These are phyloP conservation scores for Corylus americana DNA, from an alignment of 306 rosid genomes.

Conservation along the genomic window DNA sequence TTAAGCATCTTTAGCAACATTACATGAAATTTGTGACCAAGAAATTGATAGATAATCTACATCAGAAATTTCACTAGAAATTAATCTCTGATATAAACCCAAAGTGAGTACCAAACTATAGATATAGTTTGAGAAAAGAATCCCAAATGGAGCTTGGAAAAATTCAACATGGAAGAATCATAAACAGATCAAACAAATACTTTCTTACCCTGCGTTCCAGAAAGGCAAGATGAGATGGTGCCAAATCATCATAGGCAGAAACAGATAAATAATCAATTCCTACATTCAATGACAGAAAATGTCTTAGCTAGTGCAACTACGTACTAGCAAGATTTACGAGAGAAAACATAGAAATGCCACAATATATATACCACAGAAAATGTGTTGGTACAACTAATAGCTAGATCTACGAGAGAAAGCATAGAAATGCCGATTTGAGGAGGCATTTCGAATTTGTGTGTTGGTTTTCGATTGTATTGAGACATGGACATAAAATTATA, in stretches of 20 bases:
- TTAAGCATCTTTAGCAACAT: constrained; percentile 4
- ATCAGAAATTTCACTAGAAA: no score
- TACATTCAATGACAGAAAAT: constrained; percentile 11
- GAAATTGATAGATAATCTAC: no score
- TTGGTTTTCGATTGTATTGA: neutral
- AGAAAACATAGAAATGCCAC: neutral
- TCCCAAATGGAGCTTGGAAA: neutral
- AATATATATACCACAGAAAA: no score
- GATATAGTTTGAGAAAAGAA: no score
- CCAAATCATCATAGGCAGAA: constrained; percentile 48
- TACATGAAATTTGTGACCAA: no score
- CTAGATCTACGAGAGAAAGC: no score
- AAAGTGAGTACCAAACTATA: no score
- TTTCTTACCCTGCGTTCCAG: constrained; percentile 50
- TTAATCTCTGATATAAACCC: no score
- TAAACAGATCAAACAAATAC: neutral
- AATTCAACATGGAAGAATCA: neutral
- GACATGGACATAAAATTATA: no score
- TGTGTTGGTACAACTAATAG: no score
- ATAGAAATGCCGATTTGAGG: neutral
- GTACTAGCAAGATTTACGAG: neutral
- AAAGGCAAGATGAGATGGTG: constrained; percentile 43
- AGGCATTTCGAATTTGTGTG: neutral
- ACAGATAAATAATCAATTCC: constrained; percentile 58
- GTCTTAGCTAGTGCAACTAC: neutral